Evolutionary conservation across 2,329 filamentous ascomycete genomes (phyloP).

Genomic region (Chlorencoelia australis): DNA sequence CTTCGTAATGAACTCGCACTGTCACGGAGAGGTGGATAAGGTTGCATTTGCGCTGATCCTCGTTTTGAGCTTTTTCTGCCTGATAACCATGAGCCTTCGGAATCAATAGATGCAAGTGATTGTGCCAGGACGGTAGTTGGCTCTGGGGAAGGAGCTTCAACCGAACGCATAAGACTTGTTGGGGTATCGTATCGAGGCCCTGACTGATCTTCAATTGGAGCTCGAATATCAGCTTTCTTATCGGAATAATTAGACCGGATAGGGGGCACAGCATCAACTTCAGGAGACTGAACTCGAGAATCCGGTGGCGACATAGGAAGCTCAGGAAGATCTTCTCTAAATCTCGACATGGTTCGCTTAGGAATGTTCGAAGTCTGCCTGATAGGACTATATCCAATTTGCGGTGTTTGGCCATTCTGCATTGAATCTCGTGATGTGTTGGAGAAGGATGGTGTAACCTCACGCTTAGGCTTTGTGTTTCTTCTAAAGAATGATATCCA

Average conservation of each 20-base stretch:
- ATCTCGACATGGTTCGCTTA: constrained; percentile 78
- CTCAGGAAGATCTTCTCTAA: constrained; percentile 85
- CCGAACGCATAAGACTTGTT: constrained; percentile 32
- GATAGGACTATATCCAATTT: constrained; percentile 20
- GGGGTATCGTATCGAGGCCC: constrained; percentile 34
- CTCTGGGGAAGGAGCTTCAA: constrained; percentile 40
- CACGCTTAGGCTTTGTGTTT: constrained; percentile 41
- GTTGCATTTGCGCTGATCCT: constrained; percentile 35
- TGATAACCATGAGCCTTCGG: constrained; percentile 91
- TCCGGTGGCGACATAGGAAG: constrained; percentile 76
- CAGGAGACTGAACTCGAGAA: constrained; percentile 70
- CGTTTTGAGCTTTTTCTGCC: constrained; percentile 49
- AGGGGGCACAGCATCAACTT: constrained; percentile 39
- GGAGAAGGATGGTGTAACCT: constrained; percentile 62
- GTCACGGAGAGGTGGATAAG: constrained; percentile 29
- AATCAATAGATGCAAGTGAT: constrained; percentile 89
- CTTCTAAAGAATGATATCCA: constrained; percentile 67
- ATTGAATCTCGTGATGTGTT: constrained; percentile 90
- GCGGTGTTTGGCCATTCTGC: constrained; percentile 28
- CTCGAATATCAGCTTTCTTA: constrained; percentile 16
- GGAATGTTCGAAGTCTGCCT: constrained; percentile 38
- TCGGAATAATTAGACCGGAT: constrained; percentile 23
- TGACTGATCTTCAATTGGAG: constrained; percentile 24
- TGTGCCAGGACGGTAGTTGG: constrained; percentile 51
- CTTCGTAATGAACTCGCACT: constrained; percentile 33